A percentile compares a stretch with the other conserved stretches of the same genome.
Evolutionary conservation across 2,329 filamentous ascomycete species (phyloP).

Genomic region (Zasmidium citrigriseum): DNA sequence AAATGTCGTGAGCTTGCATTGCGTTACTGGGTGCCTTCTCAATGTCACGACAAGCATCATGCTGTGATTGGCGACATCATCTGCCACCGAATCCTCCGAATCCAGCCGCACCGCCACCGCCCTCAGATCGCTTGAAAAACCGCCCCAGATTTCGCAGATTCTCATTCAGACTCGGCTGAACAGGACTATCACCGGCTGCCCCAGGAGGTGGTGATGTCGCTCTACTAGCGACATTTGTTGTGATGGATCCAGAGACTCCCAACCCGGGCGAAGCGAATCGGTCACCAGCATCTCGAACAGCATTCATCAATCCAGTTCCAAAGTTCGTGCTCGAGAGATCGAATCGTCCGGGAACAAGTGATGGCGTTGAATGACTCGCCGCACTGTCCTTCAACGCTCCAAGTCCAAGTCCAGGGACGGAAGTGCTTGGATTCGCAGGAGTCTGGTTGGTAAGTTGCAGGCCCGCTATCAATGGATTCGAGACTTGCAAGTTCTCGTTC

Average conservation of each 20-base stretch:
- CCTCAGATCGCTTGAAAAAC: constrained; percentile 89
- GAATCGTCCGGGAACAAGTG: constrained; percentile 56
- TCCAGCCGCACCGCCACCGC: constrained; percentile 44
- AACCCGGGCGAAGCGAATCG: constrained; percentile 61
- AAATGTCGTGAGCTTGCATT: not conserved
- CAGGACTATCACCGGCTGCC: constrained; percentile 29
- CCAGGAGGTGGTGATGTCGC: constrained; percentile 31
- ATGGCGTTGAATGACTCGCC: constrained; percentile 33
- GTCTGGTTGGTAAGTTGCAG: constrained; percentile 54
- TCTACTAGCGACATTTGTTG: constrained; percentile 34
- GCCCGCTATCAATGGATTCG: constrained; percentile 67
- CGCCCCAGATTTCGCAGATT: constrained; percentile 95
- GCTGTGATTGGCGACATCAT: not conserved
- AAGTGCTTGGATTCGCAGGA: constrained; percentile 24
- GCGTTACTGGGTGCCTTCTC: too few relatives aligned
- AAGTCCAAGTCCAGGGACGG: constrained; percentile 21
- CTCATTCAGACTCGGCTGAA: constrained; percentile 79
- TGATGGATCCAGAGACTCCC: constrained; percentile 28
- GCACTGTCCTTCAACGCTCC: constrained; percentile 43
- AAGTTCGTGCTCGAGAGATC: constrained; percentile 69
- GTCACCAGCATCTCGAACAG: constrained; percentile 80
- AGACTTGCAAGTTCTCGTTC: constrained; percentile 70
- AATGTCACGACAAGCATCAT: too few relatives aligned
- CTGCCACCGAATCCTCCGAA: constrained; percentile 37
- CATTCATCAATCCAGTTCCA: constrained; percentile 80